Evolutionary conservation across 768 basidiomycete species (phyloP), one percentile per base, ranked within the genome.

Genomic region (Termitomyces sp.): DNA sequence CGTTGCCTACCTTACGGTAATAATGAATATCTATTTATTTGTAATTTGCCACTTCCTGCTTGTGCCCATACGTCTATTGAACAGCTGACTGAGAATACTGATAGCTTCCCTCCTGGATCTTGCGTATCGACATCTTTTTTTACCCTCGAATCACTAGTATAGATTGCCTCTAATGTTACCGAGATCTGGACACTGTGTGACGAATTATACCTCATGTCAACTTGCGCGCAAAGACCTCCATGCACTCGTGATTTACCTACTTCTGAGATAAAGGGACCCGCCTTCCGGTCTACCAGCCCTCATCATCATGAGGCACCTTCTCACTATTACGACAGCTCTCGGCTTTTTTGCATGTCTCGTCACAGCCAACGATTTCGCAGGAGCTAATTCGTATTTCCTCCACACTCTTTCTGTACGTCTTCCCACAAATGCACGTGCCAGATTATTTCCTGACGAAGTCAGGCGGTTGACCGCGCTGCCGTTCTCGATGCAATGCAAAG

Each of bases 381-480:
- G 67, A 38, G 67, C 65, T n/a, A 68, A 68, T 50, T 63, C 65
- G 0, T 68, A 62, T 51, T 68, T 68, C 54, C 53, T 68, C 5
- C 62, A 62, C 38, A 64, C 66, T 10, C 59, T 68, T 25, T 58
- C 59, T 10, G 65, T 68, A 41, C 31, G 61, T 63, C 41, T 45
- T 41, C n/a, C 35, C 21, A 50, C 35, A n/a, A 25, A 29, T 32
- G 4, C 14, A 19, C n/a, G 21, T 29, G 21, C n/a, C 11, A 8
- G 11, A 11, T 31, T 4, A 25, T 40, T n/a, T 34, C 16, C n/a
- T 38, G 5, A 46, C n/a, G 27, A 19, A 42, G 47, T 34, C 17
- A 57, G 56, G 41, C 42, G 23, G n/a, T 23, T 44, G 56, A 57
- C 42, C 56, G 56, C n/a, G 56, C 56, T 19, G 49, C 35, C 17